Conservation (phyloP, 345 rosid species). For the Arabidopsis arenosa region DNA sequence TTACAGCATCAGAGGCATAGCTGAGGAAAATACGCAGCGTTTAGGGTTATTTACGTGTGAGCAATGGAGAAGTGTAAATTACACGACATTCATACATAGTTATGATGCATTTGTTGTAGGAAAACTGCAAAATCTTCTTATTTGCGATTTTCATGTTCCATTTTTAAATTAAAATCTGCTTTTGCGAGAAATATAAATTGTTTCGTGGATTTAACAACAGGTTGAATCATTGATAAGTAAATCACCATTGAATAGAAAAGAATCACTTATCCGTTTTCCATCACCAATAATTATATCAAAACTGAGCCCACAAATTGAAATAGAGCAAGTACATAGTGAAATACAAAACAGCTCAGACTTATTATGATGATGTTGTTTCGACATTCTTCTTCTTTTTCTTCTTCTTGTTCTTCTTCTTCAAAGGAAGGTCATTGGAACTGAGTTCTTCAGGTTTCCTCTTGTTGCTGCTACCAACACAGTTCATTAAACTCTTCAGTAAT, state of each 20-base stretch:
- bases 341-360: conserved; percentile 4
- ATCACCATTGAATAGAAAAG: not conserved
- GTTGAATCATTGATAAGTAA: not conserved
- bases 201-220: not conserved
- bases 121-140: conserved; percentile 32
- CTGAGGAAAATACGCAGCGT: conserved; percentile 29
- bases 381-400: conserved; percentile 25
- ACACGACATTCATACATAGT: conserved; percentile 21
- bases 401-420: conserved; percentile 74
- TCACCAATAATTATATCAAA: conserved; percentile 10
- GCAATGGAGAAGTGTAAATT: conserved; percentile 38
- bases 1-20: conserved; percentile 19
- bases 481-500: conserved; percentile 1
- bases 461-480: conserved; percentile 53
- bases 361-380: conserved; percentile 2
- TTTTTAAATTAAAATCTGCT: not conserved
- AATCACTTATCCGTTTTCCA: not conserved
- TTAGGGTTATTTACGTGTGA: conserved; percentile 5
- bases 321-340: not conserved
- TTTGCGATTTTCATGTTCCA: conserved; percentile 18
- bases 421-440: conserved; percentile 60
- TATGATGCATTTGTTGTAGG: conserved; percentile 37
- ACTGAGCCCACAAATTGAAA: conserved; percentile 19
- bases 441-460: conserved; percentile 75
- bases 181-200: not conserved